These are phyloP conservation scores for Lentinula lateritia DNA, from an alignment of 768 basidiomycete species.

Conservation along the genomic window DNA sequence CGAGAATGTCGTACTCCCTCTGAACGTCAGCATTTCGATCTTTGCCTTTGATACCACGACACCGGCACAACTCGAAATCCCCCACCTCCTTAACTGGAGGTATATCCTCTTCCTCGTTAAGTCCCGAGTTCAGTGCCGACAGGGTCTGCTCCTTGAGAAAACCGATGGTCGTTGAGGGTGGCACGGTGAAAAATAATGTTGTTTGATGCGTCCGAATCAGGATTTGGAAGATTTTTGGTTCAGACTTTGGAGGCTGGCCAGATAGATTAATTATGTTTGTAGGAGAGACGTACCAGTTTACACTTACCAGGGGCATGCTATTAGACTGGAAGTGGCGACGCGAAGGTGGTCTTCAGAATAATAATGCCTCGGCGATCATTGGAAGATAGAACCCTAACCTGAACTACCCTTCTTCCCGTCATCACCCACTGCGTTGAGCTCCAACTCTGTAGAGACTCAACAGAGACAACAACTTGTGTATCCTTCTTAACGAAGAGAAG, in stretches of 20 bases:
- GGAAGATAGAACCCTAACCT: not conserved
- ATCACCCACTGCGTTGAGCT: not conserved
- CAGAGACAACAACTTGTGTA: no score
- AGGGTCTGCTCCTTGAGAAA: constrained; percentile 61
- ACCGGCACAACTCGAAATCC: constrained; percentile 67
- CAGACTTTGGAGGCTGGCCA: constrained; percentile 22
- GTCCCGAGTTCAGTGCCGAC: constrained; percentile 50
- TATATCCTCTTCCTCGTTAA: constrained; percentile 28
- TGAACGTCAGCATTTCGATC: constrained; percentile 26
- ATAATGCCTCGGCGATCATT: constrained; percentile 6
- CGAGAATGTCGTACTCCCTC: constrained; percentile 49
- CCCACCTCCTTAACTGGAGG: constrained; percentile 26
- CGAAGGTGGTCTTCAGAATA: not conserved
- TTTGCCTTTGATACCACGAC: constrained; percentile 45
- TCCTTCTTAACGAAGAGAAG: not conserved
- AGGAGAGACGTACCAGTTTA: not conserved
- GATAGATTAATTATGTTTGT: not conserved
- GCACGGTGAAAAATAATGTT: constrained; percentile 54
- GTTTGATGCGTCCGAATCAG: constrained; percentile 72
- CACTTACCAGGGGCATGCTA: not conserved
- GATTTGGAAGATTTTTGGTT: constrained; percentile 61
- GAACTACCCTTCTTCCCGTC: not conserved
- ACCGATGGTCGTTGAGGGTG: constrained; percentile 48
- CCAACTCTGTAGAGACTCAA: no score
- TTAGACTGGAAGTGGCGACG: not conserved